Conservation (phyloP, 306 rosid genomes). For the Luffa acutangula region DNA sequence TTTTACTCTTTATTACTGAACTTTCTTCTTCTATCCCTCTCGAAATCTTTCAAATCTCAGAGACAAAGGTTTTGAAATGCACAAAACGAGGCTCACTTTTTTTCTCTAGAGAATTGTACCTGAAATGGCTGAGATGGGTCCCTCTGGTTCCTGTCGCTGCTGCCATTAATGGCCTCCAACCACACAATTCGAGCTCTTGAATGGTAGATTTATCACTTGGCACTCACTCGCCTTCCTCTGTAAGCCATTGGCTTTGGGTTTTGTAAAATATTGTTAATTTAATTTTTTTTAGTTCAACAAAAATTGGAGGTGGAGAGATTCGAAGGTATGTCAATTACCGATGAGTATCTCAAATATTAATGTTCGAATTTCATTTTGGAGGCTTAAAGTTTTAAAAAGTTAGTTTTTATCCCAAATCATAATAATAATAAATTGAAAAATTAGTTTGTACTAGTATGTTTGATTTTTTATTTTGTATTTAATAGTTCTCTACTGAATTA, state of each 20-base stretch:
- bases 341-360: no score
- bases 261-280: background rate
- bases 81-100: background rate
- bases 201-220: background rate
- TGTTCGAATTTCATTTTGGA: no score
- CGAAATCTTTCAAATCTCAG: background rate
- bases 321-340: no score
- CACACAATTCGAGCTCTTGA: background rate
- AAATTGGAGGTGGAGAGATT: no score
- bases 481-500: no score
- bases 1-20: background rate
- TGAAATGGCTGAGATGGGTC: constrained; percentile 4
- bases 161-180: constrained; percentile 4
- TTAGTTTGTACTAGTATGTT: no score
- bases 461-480: no score
- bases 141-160: constrained; percentile 3
- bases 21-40: background rate
- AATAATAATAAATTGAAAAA: no score
- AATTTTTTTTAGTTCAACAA: no score
- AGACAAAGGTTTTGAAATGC: constrained; percentile 6
- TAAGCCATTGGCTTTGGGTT: background rate
- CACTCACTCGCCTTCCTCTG: background rate
- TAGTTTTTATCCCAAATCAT: no score
- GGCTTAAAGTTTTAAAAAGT: no score
- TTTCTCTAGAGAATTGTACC: background rate